Conservation (phyloP, 108 stramenopile genomes). For the Epithemia pelagica region DNA sequence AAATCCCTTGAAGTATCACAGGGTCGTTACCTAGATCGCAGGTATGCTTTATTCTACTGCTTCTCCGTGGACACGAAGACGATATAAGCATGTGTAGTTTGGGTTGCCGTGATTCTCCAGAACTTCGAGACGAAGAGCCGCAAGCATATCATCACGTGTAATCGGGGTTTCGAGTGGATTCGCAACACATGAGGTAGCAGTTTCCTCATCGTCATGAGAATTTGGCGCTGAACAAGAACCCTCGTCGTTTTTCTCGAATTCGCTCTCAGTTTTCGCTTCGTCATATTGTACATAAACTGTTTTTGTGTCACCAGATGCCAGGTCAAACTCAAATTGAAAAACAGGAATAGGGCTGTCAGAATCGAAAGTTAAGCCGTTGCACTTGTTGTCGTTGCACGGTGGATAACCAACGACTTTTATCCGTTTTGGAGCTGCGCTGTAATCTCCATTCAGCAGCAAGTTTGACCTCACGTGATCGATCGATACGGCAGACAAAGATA, state of each 20-base stretch:
- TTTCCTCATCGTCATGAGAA: neutral
- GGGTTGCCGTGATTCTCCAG: constrained; percentile 69
- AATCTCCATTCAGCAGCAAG: constrained; percentile 15
- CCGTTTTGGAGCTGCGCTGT: constrained; percentile 51
- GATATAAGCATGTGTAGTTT: constrained; percentile 77
- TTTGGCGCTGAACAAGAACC: constrained; percentile 24
- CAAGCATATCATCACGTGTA: constrained; percentile 7
- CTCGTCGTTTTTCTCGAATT: constrained; percentile 9
- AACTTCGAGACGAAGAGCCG: constrained; percentile 42
- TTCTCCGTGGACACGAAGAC: constrained; percentile 69
- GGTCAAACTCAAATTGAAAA: constrained; percentile 40
- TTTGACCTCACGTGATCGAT: constrained; percentile 49
- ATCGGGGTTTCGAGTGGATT: constrained; percentile 1
- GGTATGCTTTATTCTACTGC: no score
- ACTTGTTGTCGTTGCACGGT: constrained; percentile 26
- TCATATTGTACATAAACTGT: constrained; percentile 25
- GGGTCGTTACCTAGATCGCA: no score
- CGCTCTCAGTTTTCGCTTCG: constrained; percentile 12
- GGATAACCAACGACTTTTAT: constrained; percentile 60
- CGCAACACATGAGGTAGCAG: constrained; percentile 25
- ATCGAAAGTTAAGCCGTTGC: constrained; percentile 47
- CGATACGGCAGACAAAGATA: constrained; percentile 46
- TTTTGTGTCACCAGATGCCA: constrained; percentile 29
- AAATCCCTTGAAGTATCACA: no score
- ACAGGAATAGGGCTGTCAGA: constrained; percentile 35